Evolutionary conservation across 352 stramenopile genomes (phyloP), one percentile per base, ranked within the genome.

Genomic region (Phytophthora capsici): DNA sequence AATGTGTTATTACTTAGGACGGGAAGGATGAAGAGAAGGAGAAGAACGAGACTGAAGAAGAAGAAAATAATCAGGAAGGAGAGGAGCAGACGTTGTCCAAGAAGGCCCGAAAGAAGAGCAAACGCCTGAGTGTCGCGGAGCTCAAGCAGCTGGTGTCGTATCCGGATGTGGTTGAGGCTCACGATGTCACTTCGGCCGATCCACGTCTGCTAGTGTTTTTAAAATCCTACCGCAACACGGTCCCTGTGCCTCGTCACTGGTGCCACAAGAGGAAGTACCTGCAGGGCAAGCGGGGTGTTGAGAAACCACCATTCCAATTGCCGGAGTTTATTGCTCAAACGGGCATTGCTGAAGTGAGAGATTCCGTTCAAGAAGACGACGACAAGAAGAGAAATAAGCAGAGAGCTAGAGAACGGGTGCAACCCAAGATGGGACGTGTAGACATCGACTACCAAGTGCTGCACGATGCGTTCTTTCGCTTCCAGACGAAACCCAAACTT

Each of bases 401-500:
- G 71, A 94, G 94, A 51, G 94, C 96, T 65, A 84, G 98, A 52
- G 83, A 97, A 41, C 85, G 96, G 41, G 87, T 99, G 56, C 88
- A 96, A 55, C 96, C 96, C 7, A 99, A 99, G 71, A 96, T 98
- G 82, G 96, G 97, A 16, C 83, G 87, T 23, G 97, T 99, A 45
- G 97, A 99, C 77, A 98, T 99, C 22, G 97, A 99, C 70, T 99
- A 99, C 69, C 91, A 98, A 54, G 94, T 98, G 16, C 78, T 99
- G 5, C 93, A 99, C 69, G 96, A 99, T 70, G 98, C 98, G 6
- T 99, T 99, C 77, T 99, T 99, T 86, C 96, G 97, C 59, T 97
- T 98, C 78, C 96, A 99, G 82, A 99, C 94, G 2, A 99, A 99
- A 71, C 97, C 97, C n/a, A 88, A 88, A 47, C 76, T 98, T 26